Base-by-base conservation (phyloP, 1,284 basidiomycete genomes). In the Cutaneotrichosporon sp. region DNA sequence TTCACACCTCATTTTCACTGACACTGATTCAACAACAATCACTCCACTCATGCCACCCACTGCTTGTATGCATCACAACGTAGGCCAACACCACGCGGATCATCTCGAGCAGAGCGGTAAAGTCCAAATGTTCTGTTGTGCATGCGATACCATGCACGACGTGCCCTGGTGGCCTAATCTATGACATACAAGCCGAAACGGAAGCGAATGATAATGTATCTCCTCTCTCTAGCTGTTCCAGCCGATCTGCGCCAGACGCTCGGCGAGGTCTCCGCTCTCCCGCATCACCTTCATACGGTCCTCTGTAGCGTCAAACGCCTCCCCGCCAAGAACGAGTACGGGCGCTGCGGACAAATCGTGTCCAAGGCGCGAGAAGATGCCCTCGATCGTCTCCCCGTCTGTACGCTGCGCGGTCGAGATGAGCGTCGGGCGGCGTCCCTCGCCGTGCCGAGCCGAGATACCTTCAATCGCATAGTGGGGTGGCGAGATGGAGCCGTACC, bases 311-410 rank as follows among this genome's bases (percentile, higher is more conserved):
- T 66, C 50, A 30, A 74, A 51, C 11, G 67, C 64, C 57, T 72
- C 65, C 22, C 72, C 73, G 36, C 72, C 76, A 40, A 77, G 71
- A 64, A 76, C 69, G 40, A 77, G 65, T 36, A 76, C 64, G 2
- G 74, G 74, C 40, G 65, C 63, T 9, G 62, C 50, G 30, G 53
- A 47, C 13, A 74, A 55, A 11, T 73, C 68, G 18, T 73, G 60
- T 9, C 65, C 65, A 6, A 74, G 69, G 36, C 74, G 68, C 18
- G 56, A 52, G 5, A 76, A 59, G 52, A 77, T 64, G 16, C 60
- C 64, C 52, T 64, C 65, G 26, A 77, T 51, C 4, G 67, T 49
- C 14, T 60, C 49, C 18, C 63, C 65, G 60, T 77, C 76, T 2
- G 65, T 21, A 58, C 76, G 70, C 31, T 58, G 56, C 46, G 68